phyloP scores from a whole-genome alignment of 2,329 filamentous ascomycete genomes.

The Fusarium multiceps region DNA sequence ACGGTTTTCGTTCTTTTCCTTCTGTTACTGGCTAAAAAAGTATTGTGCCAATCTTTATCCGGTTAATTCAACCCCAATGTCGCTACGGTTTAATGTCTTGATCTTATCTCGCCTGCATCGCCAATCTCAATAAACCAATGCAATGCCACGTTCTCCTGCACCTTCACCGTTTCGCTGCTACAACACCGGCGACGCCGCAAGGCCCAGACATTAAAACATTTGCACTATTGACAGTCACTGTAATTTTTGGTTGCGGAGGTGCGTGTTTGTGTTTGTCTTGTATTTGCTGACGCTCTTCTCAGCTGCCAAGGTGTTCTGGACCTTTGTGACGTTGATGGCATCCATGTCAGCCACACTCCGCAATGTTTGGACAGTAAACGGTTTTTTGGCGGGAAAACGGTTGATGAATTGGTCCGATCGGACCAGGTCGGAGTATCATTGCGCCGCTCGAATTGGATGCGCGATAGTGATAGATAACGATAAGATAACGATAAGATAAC shows the following conservation, averaged over 20 bases:
- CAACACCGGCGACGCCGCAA: neutral
- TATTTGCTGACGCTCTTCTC: too few relatives aligned
- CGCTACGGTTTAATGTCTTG: neutral
- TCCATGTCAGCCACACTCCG: neutral
- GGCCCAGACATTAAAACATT: neutral
- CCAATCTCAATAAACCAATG: neutral
- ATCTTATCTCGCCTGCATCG: neutral
- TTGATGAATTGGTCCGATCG: neutral
- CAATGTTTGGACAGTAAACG: neutral
- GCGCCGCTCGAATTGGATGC: neutral
- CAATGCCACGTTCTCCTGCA: neutral
- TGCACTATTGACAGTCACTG: neutral
- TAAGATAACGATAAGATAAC: neutral
- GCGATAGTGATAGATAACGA: neutral
- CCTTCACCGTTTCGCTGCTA: neutral
- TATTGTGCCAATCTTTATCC: neutral
- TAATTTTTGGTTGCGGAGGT: neutral
- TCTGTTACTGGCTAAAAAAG: neutral
- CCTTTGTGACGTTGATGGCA: neutral
- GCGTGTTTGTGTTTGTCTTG: neutral
- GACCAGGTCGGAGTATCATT: neutral
- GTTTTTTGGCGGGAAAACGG: neutral
- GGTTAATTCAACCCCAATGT: neutral
- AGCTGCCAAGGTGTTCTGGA: neutral
- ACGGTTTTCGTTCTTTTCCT: neutral